These are phyloP conservation scores for Moricandia arvensis DNA, from an alignment of 345 rosid genomes.

Conservation along the genomic window DNA sequence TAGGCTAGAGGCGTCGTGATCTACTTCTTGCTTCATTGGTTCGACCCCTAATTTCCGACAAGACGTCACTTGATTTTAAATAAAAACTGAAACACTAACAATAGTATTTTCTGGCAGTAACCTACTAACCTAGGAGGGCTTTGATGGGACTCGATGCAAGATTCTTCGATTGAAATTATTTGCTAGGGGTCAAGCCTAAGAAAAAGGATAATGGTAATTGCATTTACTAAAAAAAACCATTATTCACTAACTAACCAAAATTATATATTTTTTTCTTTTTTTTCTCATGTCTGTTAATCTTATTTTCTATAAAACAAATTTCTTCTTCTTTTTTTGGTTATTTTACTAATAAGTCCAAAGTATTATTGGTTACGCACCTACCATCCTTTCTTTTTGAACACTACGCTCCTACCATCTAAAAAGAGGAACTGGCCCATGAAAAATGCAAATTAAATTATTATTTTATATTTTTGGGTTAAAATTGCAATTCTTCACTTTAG, in stretches of 20 bases:
- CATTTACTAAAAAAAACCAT: too few species aligned
- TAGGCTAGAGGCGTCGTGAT: constrained; percentile 15
- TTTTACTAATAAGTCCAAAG: too few species aligned
- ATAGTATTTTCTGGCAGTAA: background rate
- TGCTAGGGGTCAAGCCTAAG: background rate
- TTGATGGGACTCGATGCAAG: constrained; percentile 1
- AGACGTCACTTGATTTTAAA: constrained; percentile 17
- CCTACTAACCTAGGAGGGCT: background rate
- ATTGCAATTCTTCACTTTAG: too few species aligned
- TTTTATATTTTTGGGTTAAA: too few species aligned
- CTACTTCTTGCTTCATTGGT: background rate
- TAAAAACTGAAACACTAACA: background rate
- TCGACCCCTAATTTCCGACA: constrained; percentile 28
- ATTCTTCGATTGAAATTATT: background rate
- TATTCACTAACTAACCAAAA: too few species aligned
- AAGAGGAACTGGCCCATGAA: background rate
- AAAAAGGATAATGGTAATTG: too few species aligned
- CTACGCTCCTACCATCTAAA: background rate
- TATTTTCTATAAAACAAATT: too few species aligned
- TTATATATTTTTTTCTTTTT: too few species aligned
- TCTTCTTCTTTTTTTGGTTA: too few species aligned
- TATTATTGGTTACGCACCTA: too few species aligned
- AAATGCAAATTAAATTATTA: background rate
- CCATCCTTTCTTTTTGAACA: too few species aligned
- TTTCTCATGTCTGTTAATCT: too few species aligned